Base-by-base conservation (phyloP, 2,329 filamentous ascomycete species). In the Acrocalymma vagum region DNA sequence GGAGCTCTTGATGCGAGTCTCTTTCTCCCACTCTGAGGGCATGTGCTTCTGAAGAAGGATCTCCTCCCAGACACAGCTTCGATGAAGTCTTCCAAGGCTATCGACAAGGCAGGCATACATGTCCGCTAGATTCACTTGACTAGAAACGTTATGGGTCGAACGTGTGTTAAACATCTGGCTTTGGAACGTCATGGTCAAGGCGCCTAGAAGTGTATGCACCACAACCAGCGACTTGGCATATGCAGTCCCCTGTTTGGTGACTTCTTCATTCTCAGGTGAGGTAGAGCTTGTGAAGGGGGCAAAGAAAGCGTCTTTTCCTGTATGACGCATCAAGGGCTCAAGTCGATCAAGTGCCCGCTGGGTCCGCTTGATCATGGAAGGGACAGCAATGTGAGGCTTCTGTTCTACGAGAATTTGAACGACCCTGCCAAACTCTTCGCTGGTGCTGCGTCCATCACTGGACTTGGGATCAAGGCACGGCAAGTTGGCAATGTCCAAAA, bases 61-160 rank as follows among this genome's bases (percentile, higher is more conserved):
- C 52, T 95, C 88, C 68, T 99, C 93, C 69, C 86, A 86, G n/a
- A 95, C 79, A 44, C 90, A 88, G 36, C 86, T 86, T 27, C 88
- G 82, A 51, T 96, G 80, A 11, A 99, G 74, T 16, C 85, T 84
- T 3, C 90, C 91, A 22, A 97, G 79, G 17, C 84, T 84, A 48
- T 83, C 81, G 16, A 95, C 80, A 24, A 96, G 74, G n/a, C 78
- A 72, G 29, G 83, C 77, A 63, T 95, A 95, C 65, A 90, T 86
- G 65, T 97, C 93, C 21, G 86, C 90, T 15, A 95, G 80, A 61
- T 95, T 95, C 55, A 95, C 81, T 17, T 84, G 80, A 38, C 82
- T 84, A 58, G 96, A 88, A 9, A 86, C 80, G 20, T 83, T 80
- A 8, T 79, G 73, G 22, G 72, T 76, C 17, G 85, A 81, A 42